A percentile compares a stretch with the other conserved stretches of the same genome.
Evolutionary conservation across 495 filamentous ascomycete species (phyloP).

Genomic region (Chaetomium tenue): DNA sequence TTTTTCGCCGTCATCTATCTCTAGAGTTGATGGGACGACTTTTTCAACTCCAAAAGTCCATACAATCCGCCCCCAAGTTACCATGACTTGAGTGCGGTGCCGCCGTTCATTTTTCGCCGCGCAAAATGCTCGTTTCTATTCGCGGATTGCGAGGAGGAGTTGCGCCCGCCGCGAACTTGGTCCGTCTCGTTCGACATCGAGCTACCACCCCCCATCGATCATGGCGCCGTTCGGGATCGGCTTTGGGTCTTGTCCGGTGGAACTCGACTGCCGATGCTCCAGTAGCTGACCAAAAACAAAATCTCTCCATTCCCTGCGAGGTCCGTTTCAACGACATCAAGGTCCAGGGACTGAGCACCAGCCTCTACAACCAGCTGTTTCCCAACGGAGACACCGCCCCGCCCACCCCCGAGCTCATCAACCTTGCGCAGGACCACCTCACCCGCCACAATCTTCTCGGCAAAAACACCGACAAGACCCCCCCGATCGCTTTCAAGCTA

Average conservation of each 20-base stretch:
- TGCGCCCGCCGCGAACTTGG: constrained; percentile 38
- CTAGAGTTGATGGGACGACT: background rate
- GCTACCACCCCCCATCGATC: constrained; percentile 25
- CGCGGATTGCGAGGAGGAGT: constrained; percentile 39
- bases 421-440: constrained; percentile 81
- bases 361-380: constrained; percentile 84
- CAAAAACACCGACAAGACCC: constrained; percentile 73
- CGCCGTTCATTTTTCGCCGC: background rate
- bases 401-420: constrained; percentile 66
- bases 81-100: constrained; percentile 30
- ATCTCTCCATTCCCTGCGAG: constrained; percentile 51
- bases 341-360: constrained; percentile 84
- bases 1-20: constrained; percentile 3
- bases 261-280: constrained; percentile 30
- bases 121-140: constrained; percentile 43
- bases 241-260: constrained; percentile 34
- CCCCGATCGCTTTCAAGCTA: constrained; percentile 81
- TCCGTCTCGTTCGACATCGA: constrained; percentile 42
- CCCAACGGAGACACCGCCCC: constrained; percentile 46
- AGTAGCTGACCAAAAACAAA: constrained; percentile 15
- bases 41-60: constrained; percentile 1
- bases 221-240: constrained; percentile 22
- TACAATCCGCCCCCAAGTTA: background rate
- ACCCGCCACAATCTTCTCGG: constrained; percentile 81
- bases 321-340: constrained; percentile 86